Conservation (phyloP, 1,139 yeast genomes). For the Taphrina deformans region DNA sequence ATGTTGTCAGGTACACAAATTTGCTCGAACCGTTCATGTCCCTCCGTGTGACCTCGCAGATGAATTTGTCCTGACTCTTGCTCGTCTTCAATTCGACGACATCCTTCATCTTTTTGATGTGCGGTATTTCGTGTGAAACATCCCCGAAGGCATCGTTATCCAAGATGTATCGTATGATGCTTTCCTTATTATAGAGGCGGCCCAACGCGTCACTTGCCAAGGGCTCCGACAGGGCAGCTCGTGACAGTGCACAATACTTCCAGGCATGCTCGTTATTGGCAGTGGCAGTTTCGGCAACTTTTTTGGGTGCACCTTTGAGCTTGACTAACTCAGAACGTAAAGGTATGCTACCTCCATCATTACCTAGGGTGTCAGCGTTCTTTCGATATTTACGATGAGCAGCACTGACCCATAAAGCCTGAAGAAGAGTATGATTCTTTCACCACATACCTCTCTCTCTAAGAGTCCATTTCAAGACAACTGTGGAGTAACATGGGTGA, state of each 20-base stretch:
- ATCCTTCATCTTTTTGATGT: constrained; percentile 55
- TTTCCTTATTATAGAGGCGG: constrained; percentile 65
- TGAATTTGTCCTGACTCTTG: constrained; percentile 45
- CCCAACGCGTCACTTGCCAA: constrained; percentile 76
- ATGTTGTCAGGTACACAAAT: constrained; percentile 54
- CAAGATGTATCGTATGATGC: constrained; percentile 60
- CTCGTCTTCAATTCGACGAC: constrained; percentile 52
- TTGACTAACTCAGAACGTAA: constrained; percentile 50
- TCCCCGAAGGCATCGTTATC: constrained; percentile 45
- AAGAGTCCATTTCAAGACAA: too few species aligned
- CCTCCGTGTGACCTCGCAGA: constrained; percentile 57
- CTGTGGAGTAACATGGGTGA: neutral
- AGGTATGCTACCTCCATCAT: constrained; percentile 58
- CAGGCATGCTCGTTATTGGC: constrained; percentile 45
- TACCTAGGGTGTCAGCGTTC: constrained; percentile 41
- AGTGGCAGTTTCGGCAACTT: constrained; percentile 39
- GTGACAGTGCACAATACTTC: constrained; percentile 52
- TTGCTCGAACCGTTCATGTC: constrained; percentile 46
- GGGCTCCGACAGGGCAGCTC: constrained; percentile 50
- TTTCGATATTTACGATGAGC: neutral
- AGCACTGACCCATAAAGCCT: neutral
- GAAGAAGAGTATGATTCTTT: too few species aligned
- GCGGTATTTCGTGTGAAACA: constrained; percentile 47
- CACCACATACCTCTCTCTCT: too few species aligned
- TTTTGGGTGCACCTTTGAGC: constrained; percentile 36